Conservation (phyloP, 805 yeast genomes). For the Metschnikowia chrysomelidarum region DNA sequence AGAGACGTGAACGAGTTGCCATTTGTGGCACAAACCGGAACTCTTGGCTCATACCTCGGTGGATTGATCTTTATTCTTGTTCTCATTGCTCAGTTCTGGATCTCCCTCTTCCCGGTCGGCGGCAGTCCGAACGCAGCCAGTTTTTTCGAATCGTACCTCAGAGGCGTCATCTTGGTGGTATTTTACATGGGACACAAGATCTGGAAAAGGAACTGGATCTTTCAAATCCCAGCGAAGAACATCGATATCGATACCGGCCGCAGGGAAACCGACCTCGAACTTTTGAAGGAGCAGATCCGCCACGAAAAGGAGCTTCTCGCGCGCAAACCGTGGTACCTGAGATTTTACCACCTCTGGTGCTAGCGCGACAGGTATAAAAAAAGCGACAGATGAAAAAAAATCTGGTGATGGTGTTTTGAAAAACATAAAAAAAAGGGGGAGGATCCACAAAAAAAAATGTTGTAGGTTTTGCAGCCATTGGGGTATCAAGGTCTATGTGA, state of each 20-base stretch:
- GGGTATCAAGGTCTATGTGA: too few species aligned
- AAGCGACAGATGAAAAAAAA: too few species aligned
- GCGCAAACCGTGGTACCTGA: conserved; percentile 34
- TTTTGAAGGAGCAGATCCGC: conserved; percentile 42
- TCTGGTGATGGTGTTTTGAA: too few species aligned
- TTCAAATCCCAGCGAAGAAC: conserved; percentile 43
- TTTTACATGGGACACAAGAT: conserved; percentile 46
- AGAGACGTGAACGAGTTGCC: conserved; percentile 36
- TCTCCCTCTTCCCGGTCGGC: conserved; percentile 39
- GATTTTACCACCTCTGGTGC: conserved; percentile 38
- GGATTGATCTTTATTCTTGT: conserved; percentile 33
- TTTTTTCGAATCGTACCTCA: conserved; percentile 47
- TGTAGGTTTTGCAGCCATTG: too few species aligned
- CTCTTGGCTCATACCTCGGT: conserved; percentile 36
- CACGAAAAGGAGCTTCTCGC: conserved; percentile 23
- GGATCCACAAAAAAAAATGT: too few species aligned
- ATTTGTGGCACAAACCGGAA: conserved; percentile 38
- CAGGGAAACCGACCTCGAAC: conserved; percentile 56
- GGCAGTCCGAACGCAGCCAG: conserved; percentile 32
- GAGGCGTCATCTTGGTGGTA: conserved; percentile 44
- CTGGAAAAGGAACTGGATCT: conserved; percentile 46
- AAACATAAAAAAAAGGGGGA: too few species aligned
- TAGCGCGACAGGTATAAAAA: too few species aligned
- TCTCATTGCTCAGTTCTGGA: conserved; percentile 42
- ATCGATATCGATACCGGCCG: conserved; percentile 66